These are phyloP conservation scores for Cyathus striatus DNA, from an alignment of 768 basidiomycete genomes.

Conservation along the genomic window DNA sequence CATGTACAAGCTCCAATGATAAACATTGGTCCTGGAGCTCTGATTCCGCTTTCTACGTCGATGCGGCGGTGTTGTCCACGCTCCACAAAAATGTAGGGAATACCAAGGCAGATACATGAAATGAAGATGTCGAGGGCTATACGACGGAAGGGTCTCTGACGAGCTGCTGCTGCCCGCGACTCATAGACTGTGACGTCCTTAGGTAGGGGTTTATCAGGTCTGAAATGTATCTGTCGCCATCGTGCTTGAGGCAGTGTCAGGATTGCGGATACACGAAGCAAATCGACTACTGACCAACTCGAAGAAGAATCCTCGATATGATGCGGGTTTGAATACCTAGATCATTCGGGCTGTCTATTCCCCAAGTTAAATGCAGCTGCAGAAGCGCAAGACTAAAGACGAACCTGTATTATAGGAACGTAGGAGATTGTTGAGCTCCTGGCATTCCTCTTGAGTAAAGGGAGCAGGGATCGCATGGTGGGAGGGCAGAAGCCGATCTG, in stretches of 20 bases:
- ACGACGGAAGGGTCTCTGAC: constrained; percentile 41
- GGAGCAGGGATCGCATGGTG: constrained; percentile 54
- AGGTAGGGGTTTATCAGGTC: constrained; percentile 63
- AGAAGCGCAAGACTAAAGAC: background rate
- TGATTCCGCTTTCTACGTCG: constrained; percentile 58
- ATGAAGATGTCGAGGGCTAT: constrained; percentile 52
- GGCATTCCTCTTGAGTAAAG: constrained; percentile 73
- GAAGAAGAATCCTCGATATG: constrained; percentile 62
- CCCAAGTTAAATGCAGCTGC: background rate
- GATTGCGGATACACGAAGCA: background rate
- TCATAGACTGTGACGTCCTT: constrained; percentile 32
- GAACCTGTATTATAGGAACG: constrained; percentile 19
- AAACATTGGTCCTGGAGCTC: constrained; percentile 51
- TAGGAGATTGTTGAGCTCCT: constrained; percentile 63
- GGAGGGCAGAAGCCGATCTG: constrained; percentile 67
- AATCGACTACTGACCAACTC: constrained; percentile 47
- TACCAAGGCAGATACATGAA: constrained; percentile 66
- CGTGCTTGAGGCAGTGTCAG: constrained; percentile 33
- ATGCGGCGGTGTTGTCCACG: constrained; percentile 41
- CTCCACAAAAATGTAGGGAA: constrained; percentile 71
- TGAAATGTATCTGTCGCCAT: constrained; percentile 70
- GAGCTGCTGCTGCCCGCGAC: constrained; percentile 19
- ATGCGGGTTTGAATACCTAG: constrained; percentile 50
- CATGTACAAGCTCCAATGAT: constrained; percentile 62
- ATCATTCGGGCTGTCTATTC: constrained; percentile 24